A percentile compares a stretch with the other conserved stretches of the same genome.
phyloP scores from a whole-genome alignment of 768 basidiomycete genomes.

The Pulveroboletus ravenelii region DNA sequence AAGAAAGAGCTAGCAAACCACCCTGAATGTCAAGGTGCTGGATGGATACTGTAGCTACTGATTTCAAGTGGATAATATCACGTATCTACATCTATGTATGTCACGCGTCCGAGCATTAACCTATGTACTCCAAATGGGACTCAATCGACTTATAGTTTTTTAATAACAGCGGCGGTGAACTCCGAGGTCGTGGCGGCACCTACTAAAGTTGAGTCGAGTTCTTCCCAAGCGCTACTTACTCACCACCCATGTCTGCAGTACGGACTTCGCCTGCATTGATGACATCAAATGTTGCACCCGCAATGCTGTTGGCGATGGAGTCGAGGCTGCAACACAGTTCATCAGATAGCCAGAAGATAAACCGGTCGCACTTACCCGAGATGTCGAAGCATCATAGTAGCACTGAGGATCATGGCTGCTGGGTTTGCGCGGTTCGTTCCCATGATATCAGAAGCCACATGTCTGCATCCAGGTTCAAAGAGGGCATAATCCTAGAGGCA shows the following conservation, averaged over 20 bases:
- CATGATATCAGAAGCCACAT: conserved; percentile 94
- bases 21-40: conserved; percentile 3
- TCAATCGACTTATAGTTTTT: conserved; percentile 48
- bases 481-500: conserved; percentile 80
- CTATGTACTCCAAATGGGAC: neutral
- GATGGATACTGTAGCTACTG: conserved; percentile 12
- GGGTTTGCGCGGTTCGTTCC: conserved; percentile 95
- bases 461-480: conserved; percentile 98
- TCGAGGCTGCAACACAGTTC: conserved; percentile 58
- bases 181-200: conserved; percentile 90
- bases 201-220: conserved; percentile 26
- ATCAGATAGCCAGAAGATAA: conserved; percentile 14
- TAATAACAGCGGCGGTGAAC: conserved; percentile 90
- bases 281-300: conserved; percentile 87
- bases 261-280: conserved; percentile 83
- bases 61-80: conserved; percentile 9
- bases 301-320: conserved; percentile 88
- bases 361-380: conserved; percentile 60
- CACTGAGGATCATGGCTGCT: conserved; percentile 93
- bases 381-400: conserved; percentile 97
- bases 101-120: conserved; percentile 7
- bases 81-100: conserved; percentile 26
- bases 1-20: conserved; percentile 34
- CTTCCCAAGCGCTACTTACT: conserved; percentile 25
- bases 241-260: conserved; percentile 95